Evolutionary conservation across 2,329 filamentous ascomycete genomes (phyloP).

Genomic region (Blastomyces parvus): DNA sequence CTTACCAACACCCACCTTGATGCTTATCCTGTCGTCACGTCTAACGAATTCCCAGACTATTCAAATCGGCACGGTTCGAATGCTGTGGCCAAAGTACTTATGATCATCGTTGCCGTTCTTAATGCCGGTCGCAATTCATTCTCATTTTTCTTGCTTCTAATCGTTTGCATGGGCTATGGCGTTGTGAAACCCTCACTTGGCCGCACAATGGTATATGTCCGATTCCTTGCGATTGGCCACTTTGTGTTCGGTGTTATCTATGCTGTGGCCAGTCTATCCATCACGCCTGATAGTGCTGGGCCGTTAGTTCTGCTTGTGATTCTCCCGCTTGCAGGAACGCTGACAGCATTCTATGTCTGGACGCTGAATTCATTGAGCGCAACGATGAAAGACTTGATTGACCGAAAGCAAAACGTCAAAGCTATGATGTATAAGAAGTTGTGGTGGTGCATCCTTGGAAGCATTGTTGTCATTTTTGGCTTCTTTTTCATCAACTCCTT

Average conservation of each 20-base stretch:
- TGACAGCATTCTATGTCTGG: constrained; percentile 98
- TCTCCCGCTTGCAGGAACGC: constrained; percentile 76
- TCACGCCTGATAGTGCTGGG: constrained; percentile 81
- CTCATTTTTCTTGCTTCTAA: constrained; percentile 93
- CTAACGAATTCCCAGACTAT: constrained; percentile 54
- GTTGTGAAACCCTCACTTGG: constrained; percentile 91
- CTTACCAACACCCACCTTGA: constrained; percentile 17
- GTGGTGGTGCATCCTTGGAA: constrained; percentile 93
- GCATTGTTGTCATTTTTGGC: constrained; percentile 88
- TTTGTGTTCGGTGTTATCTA: constrained; percentile 95
- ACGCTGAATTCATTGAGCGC: constrained; percentile 89
- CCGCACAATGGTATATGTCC: constrained; percentile 87
- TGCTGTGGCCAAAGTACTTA: constrained; percentile 68
- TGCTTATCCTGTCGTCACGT: constrained; percentile 17
- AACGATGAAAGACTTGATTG: constrained; percentile 91
- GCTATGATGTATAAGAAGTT: constrained; percentile 95
- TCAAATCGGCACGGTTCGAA: constrained; percentile 85
- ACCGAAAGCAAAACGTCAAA: constrained; percentile 89
- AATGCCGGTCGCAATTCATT: constrained; percentile 95
- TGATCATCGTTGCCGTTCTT: constrained; percentile 83
- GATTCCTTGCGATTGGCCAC: constrained; percentile 80
- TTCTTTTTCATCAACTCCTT: constrained; percentile 99
- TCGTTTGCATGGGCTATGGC: constrained; percentile 98
- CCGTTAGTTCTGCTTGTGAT: constrained; percentile 89
- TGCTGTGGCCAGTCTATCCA: constrained; percentile 75